Base-by-base conservation (phyloP, 2,329 filamentous ascomycete genomes). In the Colletotrichum orchidophilum region DNA sequence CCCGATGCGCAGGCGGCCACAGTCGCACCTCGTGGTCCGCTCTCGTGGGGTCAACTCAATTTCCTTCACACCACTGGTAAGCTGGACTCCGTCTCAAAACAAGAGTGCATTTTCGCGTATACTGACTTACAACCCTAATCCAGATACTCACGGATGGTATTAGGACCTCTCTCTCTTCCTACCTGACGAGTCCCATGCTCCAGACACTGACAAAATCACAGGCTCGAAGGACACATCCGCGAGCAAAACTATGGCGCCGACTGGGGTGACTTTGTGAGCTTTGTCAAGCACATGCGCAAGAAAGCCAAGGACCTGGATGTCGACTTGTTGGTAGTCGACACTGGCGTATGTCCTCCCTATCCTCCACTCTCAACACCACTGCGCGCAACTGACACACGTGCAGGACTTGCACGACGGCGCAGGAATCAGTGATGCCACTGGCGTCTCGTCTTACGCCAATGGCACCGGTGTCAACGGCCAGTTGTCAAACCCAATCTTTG, bases 31-130 rank as follows among this genome's bases (percentile, higher is more conserved):
- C 84, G 80, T 39, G 80, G 77, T 5, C 78, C 81, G 53, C 80
- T 91, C 8, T 87, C 88, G 82, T 91, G 89, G 90, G 89, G 89
- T 2, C 87, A 91, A 77, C 78, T 91, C 74, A 91, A 91, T 75
- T 88, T 88, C 66, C 71, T 91, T 27, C 89, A 77, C 75, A 50
- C 33, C 13, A 49, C 42, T 24, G 52, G 21, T 68, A 69, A 21
- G 55, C 15, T 2, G 3, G 18, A 1, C 12, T 21, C 46, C 5
- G 12, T 21, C 13, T 31, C 33, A 42, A 62, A 15, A 69, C 53
- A 21, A 18, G 15, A 6, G 54, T 31, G 35, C 29, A 26, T 9
- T 5, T 13, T 21, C 21, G 29, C 15, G 12, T 21, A 82, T 82
- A 90, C 88, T 3, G 88, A 91, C 88, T 3, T 88, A 91, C 73